A percentile compares a stretch with the other conserved stretches of the same genome.
These are phyloP conservation scores for Echinosophora koreensis DNA, from an alignment of 306 rosid genomes.

Conservation along the genomic window DNA sequence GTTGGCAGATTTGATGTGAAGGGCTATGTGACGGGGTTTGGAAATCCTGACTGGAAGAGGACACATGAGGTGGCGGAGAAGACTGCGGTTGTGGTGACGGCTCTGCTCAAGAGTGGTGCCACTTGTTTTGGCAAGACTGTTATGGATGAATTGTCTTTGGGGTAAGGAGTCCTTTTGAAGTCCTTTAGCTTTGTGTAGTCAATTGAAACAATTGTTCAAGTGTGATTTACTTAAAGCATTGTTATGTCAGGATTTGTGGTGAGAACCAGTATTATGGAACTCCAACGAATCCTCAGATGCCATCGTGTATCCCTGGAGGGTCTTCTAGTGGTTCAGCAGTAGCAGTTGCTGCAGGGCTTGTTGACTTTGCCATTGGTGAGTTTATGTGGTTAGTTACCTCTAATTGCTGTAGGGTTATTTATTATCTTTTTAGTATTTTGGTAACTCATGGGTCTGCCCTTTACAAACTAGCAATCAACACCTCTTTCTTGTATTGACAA, in stretches of 20 bases:
- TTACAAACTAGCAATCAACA: slow-evolving; percentile 5
- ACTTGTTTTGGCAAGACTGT: slow-evolving; percentile 81
- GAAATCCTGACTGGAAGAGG: slow-evolving; percentile 76
- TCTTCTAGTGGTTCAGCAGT: slow-evolving; percentile 85
- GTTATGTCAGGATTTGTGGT: slow-evolving; percentile 64
- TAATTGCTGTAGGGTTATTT: slow-evolving; percentile 3
- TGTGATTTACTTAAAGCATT: slow-evolving; percentile 32
- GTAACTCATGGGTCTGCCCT: neutral
- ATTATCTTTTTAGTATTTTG: too few relatives aligned
- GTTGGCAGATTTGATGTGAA: slow-evolving; percentile 70
- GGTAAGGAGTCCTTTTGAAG: slow-evolving; percentile 55
- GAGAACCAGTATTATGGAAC: slow-evolving; percentile 77
- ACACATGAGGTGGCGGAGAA: slow-evolving; percentile 65
- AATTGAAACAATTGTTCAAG: slow-evolving; percentile 17
- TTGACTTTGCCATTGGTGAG: slow-evolving; percentile 83
- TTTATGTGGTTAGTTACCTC: slow-evolving; percentile 14
- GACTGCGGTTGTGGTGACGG: slow-evolving; percentile 71
- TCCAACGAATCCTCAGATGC: slow-evolving; percentile 67
- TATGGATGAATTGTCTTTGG: slow-evolving; percentile 78
- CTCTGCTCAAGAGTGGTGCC: slow-evolving; percentile 74
- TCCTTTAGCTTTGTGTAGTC: neutral
- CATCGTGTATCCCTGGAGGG: slow-evolving; percentile 73
- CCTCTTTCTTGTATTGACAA: neutral
- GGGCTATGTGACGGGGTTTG: slow-evolving; percentile 77
- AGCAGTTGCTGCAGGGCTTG: slow-evolving; percentile 79